These are phyloP conservation scores for Terfezia claveryi DNA, from an alignment of 495 filamentous ascomycete species.

Conservation along the genomic window DNA sequence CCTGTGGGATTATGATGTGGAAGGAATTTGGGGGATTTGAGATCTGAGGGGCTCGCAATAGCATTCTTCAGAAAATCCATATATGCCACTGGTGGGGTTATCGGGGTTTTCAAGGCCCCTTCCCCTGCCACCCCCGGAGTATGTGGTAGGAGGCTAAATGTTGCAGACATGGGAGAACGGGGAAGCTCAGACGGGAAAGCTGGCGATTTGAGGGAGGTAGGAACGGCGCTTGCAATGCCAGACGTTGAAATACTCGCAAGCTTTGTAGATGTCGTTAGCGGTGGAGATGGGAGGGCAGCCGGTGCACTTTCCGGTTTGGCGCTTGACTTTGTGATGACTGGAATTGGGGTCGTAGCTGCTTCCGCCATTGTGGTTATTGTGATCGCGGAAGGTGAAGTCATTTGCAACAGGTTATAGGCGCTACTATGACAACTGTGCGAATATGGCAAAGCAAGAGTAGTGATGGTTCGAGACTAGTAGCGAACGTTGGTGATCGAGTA, in stretches of 20 bases:
- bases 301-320: not conserved
- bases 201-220: not conserved
- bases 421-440: not conserved
- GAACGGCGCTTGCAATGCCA: not conserved
- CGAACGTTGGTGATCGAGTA: not conserved
- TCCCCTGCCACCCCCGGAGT: constrained; percentile 6
- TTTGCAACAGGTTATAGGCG: not conserved
- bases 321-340: not conserved
- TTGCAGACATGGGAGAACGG: constrained; percentile 16
- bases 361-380: not conserved
- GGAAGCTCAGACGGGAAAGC: constrained; percentile 18
- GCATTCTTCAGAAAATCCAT: constrained; percentile 66
- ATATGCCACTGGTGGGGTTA: constrained; percentile 81
- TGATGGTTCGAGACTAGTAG: not conserved
- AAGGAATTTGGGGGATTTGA: not conserved
- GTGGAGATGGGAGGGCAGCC: not conserved
- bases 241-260: not conserved
- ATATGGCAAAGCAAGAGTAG: not conserved
- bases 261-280: not conserved
- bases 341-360: not conserved
- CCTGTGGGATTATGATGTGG: not conserved
- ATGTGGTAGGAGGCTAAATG: constrained; percentile 4
- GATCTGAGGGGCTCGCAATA: not conserved
- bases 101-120: constrained; percentile 43
- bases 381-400: not conserved